Conservation (phyloP, 2,329 filamentous ascomycete genomes). For the Chrysosporium keratinophilum region DNA sequence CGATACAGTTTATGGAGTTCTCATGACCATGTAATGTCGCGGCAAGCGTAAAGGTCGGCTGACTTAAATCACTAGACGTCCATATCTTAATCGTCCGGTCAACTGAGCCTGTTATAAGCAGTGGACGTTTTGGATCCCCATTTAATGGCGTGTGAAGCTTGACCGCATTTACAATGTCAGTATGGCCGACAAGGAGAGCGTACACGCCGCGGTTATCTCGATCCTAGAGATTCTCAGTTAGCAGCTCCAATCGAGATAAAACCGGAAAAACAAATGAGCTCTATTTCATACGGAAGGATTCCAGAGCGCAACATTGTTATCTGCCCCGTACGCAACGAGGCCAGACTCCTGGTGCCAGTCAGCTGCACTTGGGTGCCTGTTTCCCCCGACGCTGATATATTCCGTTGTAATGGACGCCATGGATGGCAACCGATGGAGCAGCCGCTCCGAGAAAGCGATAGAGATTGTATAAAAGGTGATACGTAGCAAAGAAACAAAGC, state of each 20-base stretch:
- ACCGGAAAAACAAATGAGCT: constrained; percentile 1
- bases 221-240: constrained; percentile 28
- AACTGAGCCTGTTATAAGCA: constrained; percentile 69
- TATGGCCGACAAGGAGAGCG: constrained; percentile 62
- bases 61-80: constrained; percentile 27
- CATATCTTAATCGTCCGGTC: constrained; percentile 66
- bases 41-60: constrained; percentile 32
- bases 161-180: constrained; percentile 69
- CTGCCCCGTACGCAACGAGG: constrained; percentile 76
- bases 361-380: constrained; percentile 77
- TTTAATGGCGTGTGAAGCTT: constrained; percentile 57
- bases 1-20: constrained; percentile 60
- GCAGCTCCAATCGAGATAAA: background rate
- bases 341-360: constrained; percentile 68
- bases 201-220: constrained; percentile 48
- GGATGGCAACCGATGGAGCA: constrained; percentile 13
- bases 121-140: constrained; percentile 29
- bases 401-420: constrained; percentile 36
- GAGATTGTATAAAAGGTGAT: background rate
- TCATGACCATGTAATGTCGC: constrained; percentile 54
- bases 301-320: constrained; percentile 85
- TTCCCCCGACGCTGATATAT: constrained; percentile 70
- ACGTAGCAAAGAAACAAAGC: too few species aligned
- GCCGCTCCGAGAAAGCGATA: background rate
- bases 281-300: constrained; percentile 54